Base-by-base conservation (phyloP, 495 filamentous ascomycete genomes). In the Ascobolus immersus region DNA sequence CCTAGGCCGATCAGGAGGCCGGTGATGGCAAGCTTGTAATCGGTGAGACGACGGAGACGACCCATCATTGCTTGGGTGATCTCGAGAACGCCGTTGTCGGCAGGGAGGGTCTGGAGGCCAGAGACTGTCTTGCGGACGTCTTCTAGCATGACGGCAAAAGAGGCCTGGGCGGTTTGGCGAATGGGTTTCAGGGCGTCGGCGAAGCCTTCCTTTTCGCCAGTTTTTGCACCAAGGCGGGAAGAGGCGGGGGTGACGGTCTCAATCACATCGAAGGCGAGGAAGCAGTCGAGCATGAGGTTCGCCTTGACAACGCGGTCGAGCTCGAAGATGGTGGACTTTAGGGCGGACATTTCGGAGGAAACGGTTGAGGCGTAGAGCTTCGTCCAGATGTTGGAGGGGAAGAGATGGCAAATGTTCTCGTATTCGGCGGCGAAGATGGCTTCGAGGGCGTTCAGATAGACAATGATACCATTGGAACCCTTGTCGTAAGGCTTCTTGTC, bases 241-340 rank as follows among this genome's bases (percentile, higher is more conserved):
- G 77, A 80, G 38, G 89, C 63, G 21, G 61, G 61, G 2, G 77
- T 77, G 26, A 99, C 75, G 38, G 91, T 77, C 43, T 90, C 84
- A 28, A 91, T 74, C 34, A 94, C 81, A 48, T 99, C 86, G 49
- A 89, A 99, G 3, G 80, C 81, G 17, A 99, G 64, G 49, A 76
- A 99, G 55, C 89, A 92, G 53, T 99, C 86, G 1, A 81, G 94
- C 44, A 67, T 70, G 25, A 93, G 58, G 47, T 92, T 80, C 20
- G 64, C 50, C 48, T 75, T 74, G 50, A 94, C 81, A 48, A 92
- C 81, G 22, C 66, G 61, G 51, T 94, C 91, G 17, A 99, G 59
- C 42, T 93, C 86, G 9, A 71, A 67, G 18, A 99, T 53, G 0
- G 89, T 93, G 44, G 78, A 69, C 17, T 74, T 67, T 46, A 93